Conservation (phyloP, 2,329 filamentous ascomycete genomes). For the Trichoderma oligosporum region DNA sequence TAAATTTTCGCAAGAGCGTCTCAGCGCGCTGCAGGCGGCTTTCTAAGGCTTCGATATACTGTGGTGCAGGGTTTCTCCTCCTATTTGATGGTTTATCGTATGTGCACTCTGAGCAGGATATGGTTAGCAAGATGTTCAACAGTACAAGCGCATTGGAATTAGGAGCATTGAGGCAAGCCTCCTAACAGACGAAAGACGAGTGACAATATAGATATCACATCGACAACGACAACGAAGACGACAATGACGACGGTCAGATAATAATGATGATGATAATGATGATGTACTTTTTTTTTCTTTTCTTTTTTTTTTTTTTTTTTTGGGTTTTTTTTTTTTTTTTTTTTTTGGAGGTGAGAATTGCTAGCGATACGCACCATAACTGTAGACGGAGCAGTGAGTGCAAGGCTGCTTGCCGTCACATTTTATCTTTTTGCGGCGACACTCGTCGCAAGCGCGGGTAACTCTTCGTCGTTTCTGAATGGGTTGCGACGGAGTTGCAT, state of each 20-base stretch:
- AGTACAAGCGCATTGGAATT: no score
- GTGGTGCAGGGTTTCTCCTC: slow-evolving; percentile 82
- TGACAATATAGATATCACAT: no score
- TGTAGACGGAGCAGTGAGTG: slow-evolving; percentile 97
- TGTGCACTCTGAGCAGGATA: slow-evolving; percentile 69
- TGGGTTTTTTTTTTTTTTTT: no score
- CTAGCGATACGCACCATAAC: slow-evolving; percentile 68
- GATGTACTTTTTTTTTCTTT: no score
- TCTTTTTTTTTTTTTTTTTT: no score
- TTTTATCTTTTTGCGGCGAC: slow-evolving; percentile 81
- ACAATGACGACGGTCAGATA: neutral
- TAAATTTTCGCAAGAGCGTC: slow-evolving; percentile 69
- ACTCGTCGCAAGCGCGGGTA: slow-evolving; percentile 78
- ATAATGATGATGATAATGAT: no score
- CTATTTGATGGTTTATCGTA: slow-evolving; percentile 94
- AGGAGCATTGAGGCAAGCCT: no score
- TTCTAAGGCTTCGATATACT: slow-evolving; percentile 89
- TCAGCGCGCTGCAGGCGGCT: slow-evolving; percentile 79
- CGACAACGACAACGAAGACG: neutral
- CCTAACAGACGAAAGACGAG: neutral
- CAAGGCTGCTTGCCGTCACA: slow-evolving; percentile 84
- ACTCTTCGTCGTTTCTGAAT: slow-evolving; percentile 75
- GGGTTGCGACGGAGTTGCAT: slow-evolving; percentile 47
- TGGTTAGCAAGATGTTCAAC: no score
- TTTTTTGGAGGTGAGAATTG: no score